Percentiles rank a stretch among this genome's conserved stretches.
Conservation (phyloP, 163 green algal species). For the Chlorella variabilis region DNA sequence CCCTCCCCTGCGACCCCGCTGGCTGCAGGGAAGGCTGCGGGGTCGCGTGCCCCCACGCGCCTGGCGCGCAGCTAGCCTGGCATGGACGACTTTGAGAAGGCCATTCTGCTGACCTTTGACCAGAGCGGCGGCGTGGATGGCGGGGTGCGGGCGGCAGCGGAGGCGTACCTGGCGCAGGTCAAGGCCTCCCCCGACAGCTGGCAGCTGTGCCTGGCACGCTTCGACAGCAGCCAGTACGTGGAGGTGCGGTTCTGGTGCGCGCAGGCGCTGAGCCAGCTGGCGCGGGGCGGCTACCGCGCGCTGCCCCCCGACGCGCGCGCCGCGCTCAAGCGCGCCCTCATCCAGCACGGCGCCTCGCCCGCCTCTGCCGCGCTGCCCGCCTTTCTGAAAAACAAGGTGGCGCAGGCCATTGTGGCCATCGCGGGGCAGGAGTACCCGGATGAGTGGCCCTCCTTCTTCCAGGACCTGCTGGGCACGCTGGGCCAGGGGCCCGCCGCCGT, state of each 20-base stretch:
- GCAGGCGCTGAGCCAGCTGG: slow-evolving; percentile 70
- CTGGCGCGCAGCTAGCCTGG: slow-evolving; percentile 29
- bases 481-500: slow-evolving; percentile 56
- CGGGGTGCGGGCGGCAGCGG: slow-evolving; percentile 58
- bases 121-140: slow-evolving; percentile 66
- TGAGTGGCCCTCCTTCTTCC: slow-evolving; percentile 91
- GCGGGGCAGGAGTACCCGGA: slow-evolving; percentile 72
- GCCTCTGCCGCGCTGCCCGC: slow-evolving; percentile 50
- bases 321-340: slow-evolving; percentile 48
- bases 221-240: slow-evolving; percentile 67
- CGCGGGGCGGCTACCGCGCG: not conserved
- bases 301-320: slow-evolving; percentile 5
- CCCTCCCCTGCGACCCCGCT: no score
- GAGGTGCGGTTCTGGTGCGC: slow-evolving; percentile 98
- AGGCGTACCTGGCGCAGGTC: slow-evolving; percentile 49
- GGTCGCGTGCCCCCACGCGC: not conserved
- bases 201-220: slow-evolving; percentile 82
- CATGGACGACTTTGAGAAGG: slow-evolving; percentile 89
- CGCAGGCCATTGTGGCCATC: slow-evolving; percentile 82
- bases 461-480: slow-evolving; percentile 82
- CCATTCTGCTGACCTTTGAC: slow-evolving; percentile 89
- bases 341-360: slow-evolving; percentile 41
- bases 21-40: not conserved
- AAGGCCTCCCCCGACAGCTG: slow-evolving; percentile 71
- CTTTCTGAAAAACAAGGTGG: slow-evolving; percentile 95